phyloP scores from a whole-genome alignment of 768 basidiomycete genomes.

The Leucosporidium scottii region DNA sequence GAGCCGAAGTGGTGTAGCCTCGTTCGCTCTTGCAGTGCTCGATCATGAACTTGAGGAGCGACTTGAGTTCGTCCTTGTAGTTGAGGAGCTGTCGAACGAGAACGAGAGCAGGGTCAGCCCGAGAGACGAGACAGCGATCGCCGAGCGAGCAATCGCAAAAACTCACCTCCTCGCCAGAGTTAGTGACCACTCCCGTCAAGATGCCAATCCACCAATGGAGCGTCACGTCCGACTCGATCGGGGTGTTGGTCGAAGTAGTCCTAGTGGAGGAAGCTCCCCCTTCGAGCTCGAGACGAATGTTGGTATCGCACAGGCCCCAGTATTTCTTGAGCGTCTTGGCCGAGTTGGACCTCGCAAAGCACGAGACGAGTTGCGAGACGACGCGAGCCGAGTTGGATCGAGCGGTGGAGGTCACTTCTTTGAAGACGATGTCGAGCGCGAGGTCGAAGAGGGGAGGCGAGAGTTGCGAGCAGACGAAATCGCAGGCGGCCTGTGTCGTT shows the following conservation, averaged over 20 bases:
- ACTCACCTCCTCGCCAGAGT: slow-evolving; percentile 52
- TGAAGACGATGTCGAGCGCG: slow-evolving; percentile 71
- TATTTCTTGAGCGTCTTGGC: slow-evolving; percentile 71
- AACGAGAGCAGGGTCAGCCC: slow-evolving; percentile 10
- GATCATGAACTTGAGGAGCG: slow-evolving; percentile 58
- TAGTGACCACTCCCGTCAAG: slow-evolving; percentile 66
- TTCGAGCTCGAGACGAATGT: slow-evolving; percentile 76
- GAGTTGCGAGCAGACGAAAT: slow-evolving; percentile 67
- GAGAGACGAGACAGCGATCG: not conserved
- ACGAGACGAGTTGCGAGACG: slow-evolving; percentile 78
- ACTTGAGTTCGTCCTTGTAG: slow-evolving; percentile 57
- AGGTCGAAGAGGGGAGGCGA: slow-evolving; percentile 73
- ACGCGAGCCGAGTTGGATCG: slow-evolving; percentile 86
- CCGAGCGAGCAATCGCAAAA: not conserved
- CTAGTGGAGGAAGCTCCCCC: slow-evolving; percentile 58
- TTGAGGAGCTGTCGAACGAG: slow-evolving; percentile 51
- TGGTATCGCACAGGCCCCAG: slow-evolving; percentile 63
- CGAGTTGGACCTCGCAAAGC: slow-evolving; percentile 70
- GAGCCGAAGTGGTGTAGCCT: slow-evolving; percentile 73
- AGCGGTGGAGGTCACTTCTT: slow-evolving; percentile 81
- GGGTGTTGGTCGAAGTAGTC: slow-evolving; percentile 57
- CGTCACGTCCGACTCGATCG: slow-evolving; percentile 50
- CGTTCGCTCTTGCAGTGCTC: slow-evolving; percentile 69
- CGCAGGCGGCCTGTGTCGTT: slow-evolving; percentile 55
- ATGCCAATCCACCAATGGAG: slow-evolving; percentile 81